Evolutionary conservation across 257 asterid species (phyloP), one percentile per base, ranked within the genome.

Genomic region (Gentiana straminea): DNA sequence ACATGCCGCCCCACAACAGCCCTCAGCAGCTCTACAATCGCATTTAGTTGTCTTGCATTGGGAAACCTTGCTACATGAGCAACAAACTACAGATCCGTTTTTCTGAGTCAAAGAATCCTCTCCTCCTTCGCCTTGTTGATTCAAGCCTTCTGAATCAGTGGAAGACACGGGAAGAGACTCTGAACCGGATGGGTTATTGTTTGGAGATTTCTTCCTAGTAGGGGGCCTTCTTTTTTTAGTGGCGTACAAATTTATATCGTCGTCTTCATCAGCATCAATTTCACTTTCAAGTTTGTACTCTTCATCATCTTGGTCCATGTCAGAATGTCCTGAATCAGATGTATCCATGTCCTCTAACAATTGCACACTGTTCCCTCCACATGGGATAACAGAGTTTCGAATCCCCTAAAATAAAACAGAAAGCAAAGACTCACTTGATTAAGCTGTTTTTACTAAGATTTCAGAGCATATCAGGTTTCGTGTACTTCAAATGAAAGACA

Each of bases 341-440:
- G 83, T 88, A 46, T 88, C 97, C 99, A 92, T 92, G 71, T 92
- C 99, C 49, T 68, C 50, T 38, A 43, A 54, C 58, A 65, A 81
- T 48, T 7, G 11, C 7, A 52, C 68, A 58, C 62, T 65, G 43
- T 56, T 48, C 57, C 75, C 80, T 59, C 75, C 72, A 56, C 58
- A 62, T 45, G 70, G 64, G 36, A 73, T 13, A 8, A 62, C 49
- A 46, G 95, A 87, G 60, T 68, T 82, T 35, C 94, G 85, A 62
- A 37, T 58, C 35, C 74, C 97, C 98, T 91, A 41, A 57, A 35
- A 11, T 24, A 24, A 24, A 54, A 52, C 2, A 33, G 52, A 49
- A 36, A 4, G n/a, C 35, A 9, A 33, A 32, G 1, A 43, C 35
- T 51, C 5, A 4, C 49, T 41, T 35, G 53, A 3, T 3, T 10